phyloP scores from a whole-genome alignment of 2,329 filamentous ascomycete species.

The Colletotrichum noveboracense region DNA sequence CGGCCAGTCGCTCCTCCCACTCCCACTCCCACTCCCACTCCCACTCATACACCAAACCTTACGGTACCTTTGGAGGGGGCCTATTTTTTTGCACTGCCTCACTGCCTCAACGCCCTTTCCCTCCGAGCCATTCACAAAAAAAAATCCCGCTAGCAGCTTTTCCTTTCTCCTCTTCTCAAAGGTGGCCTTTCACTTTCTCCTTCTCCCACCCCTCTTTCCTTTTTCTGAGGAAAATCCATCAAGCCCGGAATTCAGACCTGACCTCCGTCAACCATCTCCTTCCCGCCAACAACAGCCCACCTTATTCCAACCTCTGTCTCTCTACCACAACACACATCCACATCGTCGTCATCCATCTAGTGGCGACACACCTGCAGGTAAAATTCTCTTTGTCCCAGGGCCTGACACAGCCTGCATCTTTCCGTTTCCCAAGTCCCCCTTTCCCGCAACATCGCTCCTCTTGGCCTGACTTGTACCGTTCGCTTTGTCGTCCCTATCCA shows the following conservation, averaged over 20 bases:
- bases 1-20: conserved; percentile 19
- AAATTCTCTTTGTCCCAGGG: neutral
- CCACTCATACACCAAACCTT: conserved; percentile 21
- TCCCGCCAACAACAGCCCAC: conserved; percentile 10
- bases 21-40: conserved; percentile 14
- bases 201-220: conserved; percentile 13
- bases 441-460: neutral
- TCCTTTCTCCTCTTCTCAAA: conserved; percentile 18
- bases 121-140: conserved; percentile 7
- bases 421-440: neutral
- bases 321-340: neutral
- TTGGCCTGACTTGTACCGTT: neutral
- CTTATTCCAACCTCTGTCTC: conserved; percentile 10
- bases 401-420: conserved; percentile 4
- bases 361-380: conserved; percentile 1
- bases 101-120: conserved; percentile 22
- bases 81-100: conserved; percentile 22
- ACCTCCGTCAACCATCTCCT: conserved; percentile 10
- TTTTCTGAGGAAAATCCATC: conserved; percentile 14
- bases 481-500: conserved; percentile 4
- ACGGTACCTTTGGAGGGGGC: conserved; percentile 7
- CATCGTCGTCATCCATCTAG: neutral
- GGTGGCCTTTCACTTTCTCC: conserved; percentile 13
- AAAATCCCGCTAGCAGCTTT: conserved; percentile 17
- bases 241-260: neutral